Percentiles rank a stretch among this genome's conserved stretches.
phyloP scores from a whole-genome alignment of 2,329 filamentous ascomycete genomes.

The Sclerotinia spermophila region DNA sequence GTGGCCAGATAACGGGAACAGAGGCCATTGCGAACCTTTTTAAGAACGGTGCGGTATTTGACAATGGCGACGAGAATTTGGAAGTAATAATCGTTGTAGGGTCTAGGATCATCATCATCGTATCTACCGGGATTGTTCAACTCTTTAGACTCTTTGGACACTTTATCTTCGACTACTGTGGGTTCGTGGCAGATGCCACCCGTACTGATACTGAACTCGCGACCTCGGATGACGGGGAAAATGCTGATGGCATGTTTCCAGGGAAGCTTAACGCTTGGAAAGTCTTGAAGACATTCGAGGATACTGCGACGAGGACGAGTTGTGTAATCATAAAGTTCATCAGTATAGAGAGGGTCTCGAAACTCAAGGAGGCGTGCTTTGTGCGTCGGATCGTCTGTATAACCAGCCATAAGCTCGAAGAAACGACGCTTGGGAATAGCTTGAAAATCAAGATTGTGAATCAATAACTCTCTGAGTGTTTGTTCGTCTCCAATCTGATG shows the following conservation, averaged over 20 bases:
- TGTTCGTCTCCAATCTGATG: slow-evolving; percentile 35
- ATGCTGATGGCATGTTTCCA: slow-evolving; percentile 67
- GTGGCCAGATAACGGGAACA: slow-evolving; percentile 81
- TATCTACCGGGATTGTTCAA: too few species aligned
- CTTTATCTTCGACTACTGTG: too few species aligned
- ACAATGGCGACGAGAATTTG: slow-evolving; percentile 84
- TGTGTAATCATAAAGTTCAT: slow-evolving; percentile 95
- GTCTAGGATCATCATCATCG: slow-evolving; percentile 9
- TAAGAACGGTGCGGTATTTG: slow-evolving; percentile 84
- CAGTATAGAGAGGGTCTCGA: slow-evolving; percentile 70
- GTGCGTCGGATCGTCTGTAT: slow-evolving; percentile 69
- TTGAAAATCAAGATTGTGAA: slow-evolving; percentile 82
- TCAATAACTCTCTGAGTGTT: slow-evolving; percentile 69
- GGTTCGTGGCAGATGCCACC: slow-evolving; percentile 46
- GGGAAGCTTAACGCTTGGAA: slow-evolving; percentile 77
- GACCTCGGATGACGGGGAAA: slow-evolving; percentile 78
- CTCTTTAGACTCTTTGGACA: background rate
- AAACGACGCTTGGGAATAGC: slow-evolving; percentile 86
- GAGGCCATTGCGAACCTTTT: slow-evolving; percentile 77
- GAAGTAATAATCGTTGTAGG: slow-evolving; percentile 44
- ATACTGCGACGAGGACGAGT: slow-evolving; percentile 86
- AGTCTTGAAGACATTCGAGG: slow-evolving; percentile 88
- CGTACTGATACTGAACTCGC: slow-evolving; percentile 90
- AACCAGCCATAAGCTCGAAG: slow-evolving; percentile 73
- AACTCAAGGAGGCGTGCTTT: slow-evolving; percentile 82